Evolutionary conservation across 768 basidiomycete genomes (phyloP).

Genomic region (Lentinula sp.): DNA sequence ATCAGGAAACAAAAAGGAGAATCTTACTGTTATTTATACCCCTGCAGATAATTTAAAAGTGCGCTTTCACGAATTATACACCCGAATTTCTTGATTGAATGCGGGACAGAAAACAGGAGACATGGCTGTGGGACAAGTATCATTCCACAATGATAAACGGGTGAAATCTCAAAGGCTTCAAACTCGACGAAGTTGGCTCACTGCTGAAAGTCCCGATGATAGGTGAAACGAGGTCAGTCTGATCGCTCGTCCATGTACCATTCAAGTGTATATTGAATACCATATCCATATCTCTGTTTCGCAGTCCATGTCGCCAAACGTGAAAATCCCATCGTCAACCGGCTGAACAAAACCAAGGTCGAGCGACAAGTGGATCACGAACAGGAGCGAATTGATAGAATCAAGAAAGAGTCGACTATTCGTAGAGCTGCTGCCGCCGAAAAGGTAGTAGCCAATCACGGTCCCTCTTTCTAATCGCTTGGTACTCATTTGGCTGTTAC

Average conservation of each 20-base stretch:
- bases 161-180: constrained; percentile 29
- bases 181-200: constrained; percentile 3
- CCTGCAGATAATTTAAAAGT: constrained; percentile 92
- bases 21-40: constrained; percentile 90
- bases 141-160: constrained; percentile 87
- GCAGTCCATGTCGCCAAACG: constrained; percentile 74
- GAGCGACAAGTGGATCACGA: constrained; percentile 88
- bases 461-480: background rate
- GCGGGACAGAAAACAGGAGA: constrained; percentile 84
- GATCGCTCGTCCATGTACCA: background rate
- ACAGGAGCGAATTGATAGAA: constrained; percentile 73
- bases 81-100: background rate
- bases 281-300: background rate
- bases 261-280: background rate
- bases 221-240: constrained; percentile 74
- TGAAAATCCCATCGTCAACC: constrained; percentile 87
- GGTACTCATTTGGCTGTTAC: background rate
- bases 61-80: background rate
- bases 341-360: constrained; percentile 88
- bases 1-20: constrained; percentile 92
- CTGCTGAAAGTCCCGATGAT: background rate
- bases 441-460: constrained; percentile 53
- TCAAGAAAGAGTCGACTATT: constrained; percentile 67
- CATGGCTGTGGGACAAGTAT: constrained; percentile 95
- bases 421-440: constrained; percentile 60